These are phyloP conservation scores for Heterobasidion irregulare DNA, from an alignment of 1,284 basidiomycete genomes.

Conservation along the genomic window DNA sequence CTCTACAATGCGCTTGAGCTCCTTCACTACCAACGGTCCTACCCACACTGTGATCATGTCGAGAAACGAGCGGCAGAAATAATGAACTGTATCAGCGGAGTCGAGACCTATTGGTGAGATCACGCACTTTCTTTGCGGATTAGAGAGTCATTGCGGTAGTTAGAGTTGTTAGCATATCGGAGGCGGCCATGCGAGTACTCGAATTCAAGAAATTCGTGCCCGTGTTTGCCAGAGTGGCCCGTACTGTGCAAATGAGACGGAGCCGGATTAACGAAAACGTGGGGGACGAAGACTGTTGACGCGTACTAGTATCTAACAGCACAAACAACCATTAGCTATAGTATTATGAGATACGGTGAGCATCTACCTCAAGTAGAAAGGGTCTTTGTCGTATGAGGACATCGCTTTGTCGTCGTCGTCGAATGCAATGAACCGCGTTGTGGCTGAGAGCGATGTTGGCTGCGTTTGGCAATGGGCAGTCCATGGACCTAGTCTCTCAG, in stretches of 20 bases:
- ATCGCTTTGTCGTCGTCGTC: constrained; percentile 20
- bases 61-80: background rate
- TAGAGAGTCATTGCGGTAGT: constrained; percentile 95
- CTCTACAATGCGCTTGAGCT: constrained; percentile 92
- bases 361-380: constrained; percentile 77
- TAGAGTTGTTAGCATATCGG: constrained; percentile 98
- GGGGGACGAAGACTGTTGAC: background rate
- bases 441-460: background rate
- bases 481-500: background rate
- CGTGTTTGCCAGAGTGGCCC: constrained; percentile 92
- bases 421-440: background rate
- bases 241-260: constrained; percentile 44
- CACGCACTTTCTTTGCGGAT: constrained; percentile 96
- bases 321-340: background rate
- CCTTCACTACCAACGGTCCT: constrained; percentile 84
- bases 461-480: background rate
- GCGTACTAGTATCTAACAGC: constrained; percentile 75
- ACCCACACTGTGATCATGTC: constrained; percentile 72
- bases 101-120: too few relatives aligned
- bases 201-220: constrained; percentile 97
- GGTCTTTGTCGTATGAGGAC: constrained; percentile 52
- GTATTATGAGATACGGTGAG: constrained; percentile 1
- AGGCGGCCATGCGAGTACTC: constrained; percentile 95
- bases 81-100: background rate
- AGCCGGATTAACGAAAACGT: constrained; percentile 1